Evolutionary conservation across 1,139 yeast genomes (phyloP), one percentile per base, ranked within the genome.

Genomic region (Yamadazyma siamensis): DNA sequence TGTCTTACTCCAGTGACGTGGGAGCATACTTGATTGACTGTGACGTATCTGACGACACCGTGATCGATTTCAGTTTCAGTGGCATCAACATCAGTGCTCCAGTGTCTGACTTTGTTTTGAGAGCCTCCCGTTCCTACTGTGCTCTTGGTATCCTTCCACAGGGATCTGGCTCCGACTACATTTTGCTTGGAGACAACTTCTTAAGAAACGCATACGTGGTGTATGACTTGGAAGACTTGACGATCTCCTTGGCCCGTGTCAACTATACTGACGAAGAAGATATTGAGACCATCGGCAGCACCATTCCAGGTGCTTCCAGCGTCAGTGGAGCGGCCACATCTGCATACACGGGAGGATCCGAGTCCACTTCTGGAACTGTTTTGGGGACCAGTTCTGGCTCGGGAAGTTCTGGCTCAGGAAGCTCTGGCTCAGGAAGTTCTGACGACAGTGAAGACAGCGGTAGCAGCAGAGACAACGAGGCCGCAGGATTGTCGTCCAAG

Each of bases 201-300:
- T 59, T 88, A 46, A 70, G 86, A 38, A 66, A 75, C 31, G 88
- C 85, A 6, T 87, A 87, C 51, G 75, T 80, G 33, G 95, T 86
- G 25, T 86, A 74, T 46, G 94, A 88, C 54, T 60, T 86, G 40
- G 88, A 82, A 19, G 74, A 72, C 40, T 56, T 62, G 32, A 76
- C 78, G 47, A 64, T 87, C 17, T 78, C 81, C 1, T 37, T 88
- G 32, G 96, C 94, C 2, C 85, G 74, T 44, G 81, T 79, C 5
- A 59, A 57, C 33, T 49, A 52, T 27, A 50, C 73, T 7, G 44
- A 48, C 16, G 56, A 56, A 5, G 71, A 65, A 33, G 52, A 67
- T 29, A 64, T 77, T 27, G 75, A 70, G 38, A 59, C 54, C 2
- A 65, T 46, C 27, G 19, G 32, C 3, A 28, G 34, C 1, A 13